Evolutionary conservation across 371 early-diverging fungal species (phyloP).

Genomic region (Gilbertella persicaria): DNA sequence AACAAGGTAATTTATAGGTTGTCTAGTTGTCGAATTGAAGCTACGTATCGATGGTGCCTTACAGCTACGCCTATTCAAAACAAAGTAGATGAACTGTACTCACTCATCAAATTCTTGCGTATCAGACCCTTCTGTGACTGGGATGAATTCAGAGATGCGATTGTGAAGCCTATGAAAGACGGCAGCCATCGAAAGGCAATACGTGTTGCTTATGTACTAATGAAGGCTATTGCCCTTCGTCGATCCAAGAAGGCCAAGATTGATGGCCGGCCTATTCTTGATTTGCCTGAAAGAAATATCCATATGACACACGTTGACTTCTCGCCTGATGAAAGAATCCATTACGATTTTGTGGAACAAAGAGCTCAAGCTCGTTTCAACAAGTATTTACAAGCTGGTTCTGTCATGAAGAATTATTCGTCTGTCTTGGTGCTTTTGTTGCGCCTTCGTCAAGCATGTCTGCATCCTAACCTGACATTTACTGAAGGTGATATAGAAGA

Average conservation of each 20-base stretch:
- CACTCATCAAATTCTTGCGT: constrained; percentile 79
- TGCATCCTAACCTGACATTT: constrained; percentile 41
- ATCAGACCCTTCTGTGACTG: constrained; percentile 66
- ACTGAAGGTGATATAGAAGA: constrained; percentile 13
- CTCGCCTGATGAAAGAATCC: constrained; percentile 55
- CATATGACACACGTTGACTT: constrained; percentile 59
- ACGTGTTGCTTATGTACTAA: constrained; percentile 33
- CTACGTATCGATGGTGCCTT: constrained; percentile 79
- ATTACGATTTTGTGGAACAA: constrained; percentile 60
- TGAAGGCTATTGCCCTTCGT: constrained; percentile 65
- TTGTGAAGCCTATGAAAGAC: constrained; percentile 40
- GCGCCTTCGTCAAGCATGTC: constrained; percentile 43
- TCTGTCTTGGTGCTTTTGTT: constrained; percentile 44
- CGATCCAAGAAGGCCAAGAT: constrained; percentile 63
- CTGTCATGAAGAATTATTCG: constrained; percentile 63
- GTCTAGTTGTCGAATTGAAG: constrained; percentile 53
- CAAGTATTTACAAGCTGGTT: constrained; percentile 46
- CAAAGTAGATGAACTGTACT: constrained; percentile 83
- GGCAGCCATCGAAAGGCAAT: constrained; percentile 29
- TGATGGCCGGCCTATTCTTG: constrained; percentile 69
- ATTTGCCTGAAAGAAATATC: constrained; percentile 62
- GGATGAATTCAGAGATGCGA: constrained; percentile 56
- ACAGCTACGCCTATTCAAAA: constrained; percentile 86
- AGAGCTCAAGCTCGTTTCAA: constrained; percentile 54
- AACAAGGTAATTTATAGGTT: neutral